Conservation (phyloP, 2,329 filamentous ascomycete genomes). For the Verticillium nonalfalfae region DNA sequence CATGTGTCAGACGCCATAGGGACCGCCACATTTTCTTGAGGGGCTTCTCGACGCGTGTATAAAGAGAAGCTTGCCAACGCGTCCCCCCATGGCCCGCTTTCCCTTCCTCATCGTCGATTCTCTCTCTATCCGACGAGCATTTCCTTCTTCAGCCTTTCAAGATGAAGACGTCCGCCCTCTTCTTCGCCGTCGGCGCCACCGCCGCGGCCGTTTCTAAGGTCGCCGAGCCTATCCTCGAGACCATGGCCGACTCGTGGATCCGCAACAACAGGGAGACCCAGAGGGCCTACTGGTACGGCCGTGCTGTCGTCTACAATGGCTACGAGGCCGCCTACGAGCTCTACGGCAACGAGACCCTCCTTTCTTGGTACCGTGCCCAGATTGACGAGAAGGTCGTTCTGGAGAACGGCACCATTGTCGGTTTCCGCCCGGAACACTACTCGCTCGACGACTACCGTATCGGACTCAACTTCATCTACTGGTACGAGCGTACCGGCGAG, state of each 20-base stretch:
- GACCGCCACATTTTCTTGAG: not conserved
- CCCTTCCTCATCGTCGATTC: not conserved
- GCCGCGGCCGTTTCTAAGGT: conserved; percentile 3
- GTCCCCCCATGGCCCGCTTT: not conserved
- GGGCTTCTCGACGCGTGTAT: not conserved
- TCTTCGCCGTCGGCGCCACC: conserved; percentile 6
- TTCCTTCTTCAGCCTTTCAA: not conserved
- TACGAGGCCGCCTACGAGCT: conserved; percentile 38
- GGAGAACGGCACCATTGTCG: conserved; percentile 37
- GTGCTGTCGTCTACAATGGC: conserved; percentile 38
- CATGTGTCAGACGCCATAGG: not conserved
- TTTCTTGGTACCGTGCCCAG: conserved; percentile 34
- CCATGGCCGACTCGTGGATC: conserved; percentile 43
- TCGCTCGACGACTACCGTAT: conserved; percentile 47
- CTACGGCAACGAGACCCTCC: conserved; percentile 35
- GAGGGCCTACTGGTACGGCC: conserved; percentile 31
- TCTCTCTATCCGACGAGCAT: not conserved
- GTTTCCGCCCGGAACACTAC: conserved; percentile 40
- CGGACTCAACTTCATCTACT: conserved; percentile 43
- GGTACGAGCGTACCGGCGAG: conserved; percentile 38
- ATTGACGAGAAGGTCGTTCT: conserved; percentile 38
- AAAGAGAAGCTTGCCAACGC: not conserved
- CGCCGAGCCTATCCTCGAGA: conserved; percentile 13
- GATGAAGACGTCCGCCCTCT: conserved; percentile 7
- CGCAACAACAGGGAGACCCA: conserved; percentile 25